Conservation (phyloP, 768 basidiomycete genomes). For the Xanthoconium purpureum region DNA sequence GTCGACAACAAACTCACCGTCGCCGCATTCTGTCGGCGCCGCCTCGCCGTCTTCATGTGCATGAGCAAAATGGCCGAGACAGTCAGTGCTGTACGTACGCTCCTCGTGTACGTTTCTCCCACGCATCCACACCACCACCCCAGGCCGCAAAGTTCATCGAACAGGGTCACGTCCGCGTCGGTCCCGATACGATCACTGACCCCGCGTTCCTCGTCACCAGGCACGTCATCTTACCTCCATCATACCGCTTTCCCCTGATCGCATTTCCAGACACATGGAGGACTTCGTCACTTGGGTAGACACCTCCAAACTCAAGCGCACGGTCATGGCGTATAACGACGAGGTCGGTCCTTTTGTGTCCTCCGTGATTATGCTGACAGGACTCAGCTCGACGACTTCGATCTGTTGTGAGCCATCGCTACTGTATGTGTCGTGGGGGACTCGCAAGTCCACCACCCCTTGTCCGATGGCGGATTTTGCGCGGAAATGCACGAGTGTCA, state of each 20-base stretch:
- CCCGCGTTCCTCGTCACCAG: constrained; percentile 94
- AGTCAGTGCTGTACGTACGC: constrained; percentile 77
- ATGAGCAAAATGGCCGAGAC: constrained; percentile 94
- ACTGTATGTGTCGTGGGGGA: background rate
- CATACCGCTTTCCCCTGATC: background rate
- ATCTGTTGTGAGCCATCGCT: constrained; percentile 55
- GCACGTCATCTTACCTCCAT: constrained; percentile 35
- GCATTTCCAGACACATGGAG: constrained; percentile 77
- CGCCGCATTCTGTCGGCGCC: constrained; percentile 86
- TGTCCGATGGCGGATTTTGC: constrained; percentile 3
- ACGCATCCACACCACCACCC: constrained; percentile 6
- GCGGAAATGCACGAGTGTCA: background rate
- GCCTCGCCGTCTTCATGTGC: constrained; percentile 91
- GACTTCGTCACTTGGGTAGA: constrained; percentile 99
- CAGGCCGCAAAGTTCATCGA: constrained; percentile 97
- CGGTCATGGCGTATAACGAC: constrained; percentile 95
- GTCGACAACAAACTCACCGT: constrained; percentile 94
- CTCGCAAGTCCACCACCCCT: background rate
- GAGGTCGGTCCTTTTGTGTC: constrained; percentile 52
- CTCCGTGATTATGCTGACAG: constrained; percentile 13
- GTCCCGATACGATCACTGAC: constrained; percentile 93
- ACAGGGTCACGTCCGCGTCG: constrained; percentile 96
- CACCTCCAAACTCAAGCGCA: constrained; percentile 93
- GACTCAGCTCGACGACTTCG: constrained; percentile 87
- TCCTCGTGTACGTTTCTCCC: background rate